These are phyloP conservation scores for Drechslera avenae DNA, from an alignment of 2,329 filamentous ascomycete genomes.

Conservation along the genomic window DNA sequence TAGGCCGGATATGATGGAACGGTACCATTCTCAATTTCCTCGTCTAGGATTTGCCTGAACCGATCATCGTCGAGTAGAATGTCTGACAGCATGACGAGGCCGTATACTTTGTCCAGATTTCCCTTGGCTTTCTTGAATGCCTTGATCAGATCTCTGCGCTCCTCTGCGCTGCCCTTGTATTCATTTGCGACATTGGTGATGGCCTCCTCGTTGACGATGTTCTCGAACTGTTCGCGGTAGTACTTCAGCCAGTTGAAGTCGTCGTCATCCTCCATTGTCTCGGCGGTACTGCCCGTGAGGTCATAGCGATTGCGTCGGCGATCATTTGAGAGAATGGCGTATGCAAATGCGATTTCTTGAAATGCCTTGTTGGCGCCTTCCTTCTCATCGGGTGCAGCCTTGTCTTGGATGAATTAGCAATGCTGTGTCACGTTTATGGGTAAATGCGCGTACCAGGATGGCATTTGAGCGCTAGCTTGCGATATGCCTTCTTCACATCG, in stretches of 20 bases:
- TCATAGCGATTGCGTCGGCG: constrained; percentile 85
- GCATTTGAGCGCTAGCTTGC: constrained; percentile 83
- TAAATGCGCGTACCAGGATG: constrained; percentile 64
- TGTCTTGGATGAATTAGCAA: constrained; percentile 62
- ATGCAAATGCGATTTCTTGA: constrained; percentile 90
- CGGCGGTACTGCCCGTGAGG: constrained; percentile 83
- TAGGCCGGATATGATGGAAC: constrained; percentile 72
- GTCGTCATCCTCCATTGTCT: constrained; percentile 74
- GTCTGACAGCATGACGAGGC: constrained; percentile 84
- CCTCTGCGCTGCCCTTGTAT: constrained; percentile 88
- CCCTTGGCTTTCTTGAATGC: constrained; percentile 78
- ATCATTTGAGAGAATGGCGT: constrained; percentile 87
- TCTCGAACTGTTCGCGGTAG: constrained; percentile 82
- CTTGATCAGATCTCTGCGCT: constrained; percentile 74
- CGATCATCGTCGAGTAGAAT: constrained; percentile 83
- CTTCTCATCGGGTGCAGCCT: constrained; percentile 71
- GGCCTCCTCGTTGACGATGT: constrained; percentile 73
- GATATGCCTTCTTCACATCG: constrained; percentile 88
- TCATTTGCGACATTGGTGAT: constrained; percentile 76
- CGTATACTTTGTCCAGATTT: constrained; percentile 77
- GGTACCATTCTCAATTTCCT: constrained; percentile 73
- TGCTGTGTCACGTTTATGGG: constrained; percentile 15
- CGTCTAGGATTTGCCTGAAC: constrained; percentile 79
- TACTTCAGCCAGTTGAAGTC: constrained; percentile 88
- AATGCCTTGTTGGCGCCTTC: constrained; percentile 78